Evolutionary conservation across 2,329 filamentous ascomycete genomes (phyloP).

Genomic region (Penicillium oxalicum): DNA sequence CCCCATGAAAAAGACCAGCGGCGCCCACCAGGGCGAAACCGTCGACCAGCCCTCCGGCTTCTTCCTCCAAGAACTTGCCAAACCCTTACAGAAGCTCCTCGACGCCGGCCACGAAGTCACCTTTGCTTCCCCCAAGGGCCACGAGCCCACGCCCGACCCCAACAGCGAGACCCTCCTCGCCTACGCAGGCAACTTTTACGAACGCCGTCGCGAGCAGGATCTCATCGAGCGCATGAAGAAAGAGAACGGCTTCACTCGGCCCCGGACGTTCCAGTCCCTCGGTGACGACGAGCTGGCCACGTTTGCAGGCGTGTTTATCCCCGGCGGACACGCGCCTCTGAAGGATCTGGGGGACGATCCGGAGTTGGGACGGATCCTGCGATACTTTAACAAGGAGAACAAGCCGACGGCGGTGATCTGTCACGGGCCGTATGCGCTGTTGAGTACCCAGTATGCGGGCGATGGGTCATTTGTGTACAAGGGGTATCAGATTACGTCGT

Average conservation of each 20-base stretch:
- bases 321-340: constrained; percentile 43
- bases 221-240: constrained; percentile 42
- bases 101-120: constrained; percentile 39
- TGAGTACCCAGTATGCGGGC: constrained; percentile 37
- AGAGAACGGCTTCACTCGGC: constrained; percentile 40
- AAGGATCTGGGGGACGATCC: constrained; percentile 38
- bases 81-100: constrained; percentile 34
- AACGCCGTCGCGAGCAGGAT: constrained; percentile 36
- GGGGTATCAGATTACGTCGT: constrained; percentile 43
- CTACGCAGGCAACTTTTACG: constrained; percentile 45
- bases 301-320: constrained; percentile 42
- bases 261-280: constrained; percentile 36
- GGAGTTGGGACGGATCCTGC: constrained; percentile 40
- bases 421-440: constrained; percentile 43
- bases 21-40: constrained; percentile 18
- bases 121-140: constrained; percentile 42
- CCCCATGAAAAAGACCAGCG: constrained; percentile 28
- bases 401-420: constrained; percentile 45
- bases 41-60: constrained; percentile 30
- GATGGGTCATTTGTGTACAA: constrained; percentile 40
- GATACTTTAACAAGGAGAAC: constrained; percentile 35
- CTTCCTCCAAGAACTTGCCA: constrained; percentile 39
- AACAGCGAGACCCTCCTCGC: constrained; percentile 38
- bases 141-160: constrained; percentile 39
- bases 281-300: constrained; percentile 36